Evolutionary conservation across 768 basidiomycete genomes (phyloP), one percentile per base, ranked within the genome.

Genomic region (Rickenella mellea): DNA sequence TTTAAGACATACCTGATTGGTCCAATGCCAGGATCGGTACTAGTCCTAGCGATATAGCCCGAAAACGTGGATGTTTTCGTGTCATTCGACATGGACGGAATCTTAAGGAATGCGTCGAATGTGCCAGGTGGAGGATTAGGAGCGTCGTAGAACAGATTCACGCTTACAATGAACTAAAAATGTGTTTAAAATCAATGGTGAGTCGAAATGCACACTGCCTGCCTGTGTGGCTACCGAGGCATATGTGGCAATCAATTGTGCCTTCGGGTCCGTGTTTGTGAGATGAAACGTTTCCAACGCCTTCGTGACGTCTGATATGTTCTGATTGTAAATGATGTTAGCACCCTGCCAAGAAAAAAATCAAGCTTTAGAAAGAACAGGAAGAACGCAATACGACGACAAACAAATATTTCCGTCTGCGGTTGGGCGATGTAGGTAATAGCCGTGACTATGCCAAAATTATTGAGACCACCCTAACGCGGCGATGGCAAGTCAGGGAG

Each of bases 331-430:
- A 4, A 47, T 54, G 24, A 78, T 65, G 1, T 66, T 14, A 1
- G 78, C 78, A 5, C 75, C 76, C 78, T 77, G 19, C 33, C 33
- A 19, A 15, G 9, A 10, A 8, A 33, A 36, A 10, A 3, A 36
- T 5, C 10, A 10, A 36, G 19, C 7, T 36, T 22, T 19, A 15
- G 10, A 17, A 17, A 4, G 9, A 10, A 12, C 2, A 36, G 10
- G 10, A 36, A n/a, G n/a, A n/a, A n/a, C n/a, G n/a, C n/a, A n/a
- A n/a, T n/a, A n/a, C 3, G 24, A 9, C 33, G 30, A 36, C 33
- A 36, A 19, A 36, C 33, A 17, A 4, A 36, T 36, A 36, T 15
- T 36, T 36, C 19, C 24, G 33, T 8, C 24, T 36, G 33, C 10
- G 10, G 15, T 11, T 36, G 33, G 11, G 15, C 33, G 19, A 19